Percentiles rank a stretch among this genome's conserved stretches.
These are phyloP conservation scores for Erodium trifolium DNA, from an alignment of 441 rosid species.

Conservation along the genomic window DNA sequence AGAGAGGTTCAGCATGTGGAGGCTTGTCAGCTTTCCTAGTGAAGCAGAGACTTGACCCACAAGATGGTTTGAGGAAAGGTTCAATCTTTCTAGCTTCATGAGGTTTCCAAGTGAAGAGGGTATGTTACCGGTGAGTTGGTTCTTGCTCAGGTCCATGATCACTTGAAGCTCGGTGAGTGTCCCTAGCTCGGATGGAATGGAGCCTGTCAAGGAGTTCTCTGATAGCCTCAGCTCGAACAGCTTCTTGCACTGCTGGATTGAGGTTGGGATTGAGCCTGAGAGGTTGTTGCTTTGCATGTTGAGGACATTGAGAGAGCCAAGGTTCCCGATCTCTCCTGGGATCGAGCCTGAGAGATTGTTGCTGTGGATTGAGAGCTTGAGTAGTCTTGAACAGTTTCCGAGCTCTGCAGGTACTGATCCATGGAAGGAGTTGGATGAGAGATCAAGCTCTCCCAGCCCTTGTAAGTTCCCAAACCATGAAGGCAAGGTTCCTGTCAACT, in stretches of 20 bases:
- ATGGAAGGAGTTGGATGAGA: constrained; percentile 55
- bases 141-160: constrained; percentile 62
- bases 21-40: constrained; percentile 68
- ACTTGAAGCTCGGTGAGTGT: constrained; percentile 70
- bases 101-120: constrained; percentile 60
- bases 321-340: constrained; percentile 59
- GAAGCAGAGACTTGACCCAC: constrained; percentile 52
- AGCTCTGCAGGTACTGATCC: constrained; percentile 58
- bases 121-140: constrained; percentile 48
- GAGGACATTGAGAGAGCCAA: constrained; percentile 63
- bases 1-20: constrained; percentile 65
- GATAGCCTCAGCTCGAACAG: constrained; percentile 76
- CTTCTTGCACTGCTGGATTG: constrained; percentile 62
- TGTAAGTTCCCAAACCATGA: constrained; percentile 62
- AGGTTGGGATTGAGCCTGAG: constrained; percentile 58
- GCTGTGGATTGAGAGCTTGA: constrained; percentile 60
- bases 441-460: constrained; percentile 76
- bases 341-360: constrained; percentile 58
- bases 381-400: constrained; percentile 55
- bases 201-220: constrained; percentile 53
- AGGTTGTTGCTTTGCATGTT: constrained; percentile 59
- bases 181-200: constrained; percentile 66
- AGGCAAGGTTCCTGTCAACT: constrained; percentile 49
- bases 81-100: constrained; percentile 56
- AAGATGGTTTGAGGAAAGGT: constrained; percentile 64